Conservation (phyloP, 768 basidiomycete genomes). For the Sporobolomyces roseus region DNA sequence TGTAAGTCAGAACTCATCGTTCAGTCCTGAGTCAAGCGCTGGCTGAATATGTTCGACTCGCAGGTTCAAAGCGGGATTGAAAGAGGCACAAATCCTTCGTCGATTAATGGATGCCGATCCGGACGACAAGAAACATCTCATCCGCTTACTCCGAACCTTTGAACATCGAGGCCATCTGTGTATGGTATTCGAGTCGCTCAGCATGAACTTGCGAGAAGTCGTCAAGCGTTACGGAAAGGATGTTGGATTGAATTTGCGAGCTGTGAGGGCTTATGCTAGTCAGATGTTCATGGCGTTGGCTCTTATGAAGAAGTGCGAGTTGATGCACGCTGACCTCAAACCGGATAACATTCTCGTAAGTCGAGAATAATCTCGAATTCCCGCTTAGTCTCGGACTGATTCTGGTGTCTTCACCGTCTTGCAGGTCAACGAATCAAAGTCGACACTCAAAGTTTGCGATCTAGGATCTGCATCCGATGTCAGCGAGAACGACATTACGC, state of each 20-base stretch:
- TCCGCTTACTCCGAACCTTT: constrained; percentile 88
- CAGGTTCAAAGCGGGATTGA: constrained; percentile 91
- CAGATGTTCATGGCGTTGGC: constrained; percentile 87
- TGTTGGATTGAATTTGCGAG: constrained; percentile 88
- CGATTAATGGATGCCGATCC: constrained; percentile 84
- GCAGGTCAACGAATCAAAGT: constrained; percentile 93
- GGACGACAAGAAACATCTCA: constrained; percentile 93
- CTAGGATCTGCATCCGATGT: constrained; percentile 94
- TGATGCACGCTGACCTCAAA: constrained; percentile 98
- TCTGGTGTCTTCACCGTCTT: constrained; percentile 8
- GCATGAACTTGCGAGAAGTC: constrained; percentile 97
- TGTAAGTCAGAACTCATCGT: constrained; percentile 58
- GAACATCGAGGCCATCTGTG: constrained; percentile 97
- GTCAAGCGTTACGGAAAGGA: constrained; percentile 98
- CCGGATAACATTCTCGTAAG: constrained; percentile 93
- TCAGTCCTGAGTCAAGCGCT: neutral
- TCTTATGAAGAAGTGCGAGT: constrained; percentile 77
- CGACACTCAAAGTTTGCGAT: constrained; percentile 87
- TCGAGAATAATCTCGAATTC: no score
- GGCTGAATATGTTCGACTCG: neutral
- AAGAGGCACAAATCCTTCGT: constrained; percentile 83
- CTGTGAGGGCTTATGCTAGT: constrained; percentile 97
- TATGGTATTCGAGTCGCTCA: constrained; percentile 77
- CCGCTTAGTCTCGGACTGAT: neutral
- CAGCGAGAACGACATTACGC: constrained; percentile 92